Evolutionary conservation across 805 yeast species (phyloP), one percentile per base, ranked within the genome.

Genomic region (Clavispora phyllophila): DNA sequence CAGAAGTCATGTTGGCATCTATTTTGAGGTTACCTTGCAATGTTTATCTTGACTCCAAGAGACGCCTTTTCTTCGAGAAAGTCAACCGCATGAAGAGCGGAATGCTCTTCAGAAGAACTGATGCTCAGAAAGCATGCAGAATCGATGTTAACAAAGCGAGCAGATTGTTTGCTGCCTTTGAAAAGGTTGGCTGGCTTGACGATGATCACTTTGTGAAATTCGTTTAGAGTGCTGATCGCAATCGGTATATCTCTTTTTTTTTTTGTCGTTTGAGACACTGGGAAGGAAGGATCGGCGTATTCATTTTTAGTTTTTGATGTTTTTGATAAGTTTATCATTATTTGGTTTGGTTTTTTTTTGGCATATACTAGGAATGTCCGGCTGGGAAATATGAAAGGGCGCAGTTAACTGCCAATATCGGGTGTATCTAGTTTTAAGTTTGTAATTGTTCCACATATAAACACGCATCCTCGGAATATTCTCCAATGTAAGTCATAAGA

Each of bases 91-190:
- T 81, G 54, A 79, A 78, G 53, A 68, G 72, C 39, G 83, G 82
- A 23, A 70, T 81, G 58, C 91, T 93, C 22, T 91, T 91, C 67
- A 82, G 96, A 66, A 82, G 97, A 66, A 93, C 98, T 0, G 99
- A 91, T 65, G 96, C 97, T 7, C 98, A 91, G 66, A 93, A 93
- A 70, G 96, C 97, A 5, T 91, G 98, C 63, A 79, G 95, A 50
- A 90, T 93, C 51, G 98, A 93, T 63, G 98, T 91, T 36, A 93
- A 93, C 65, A 93, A 93, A 64, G 97, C 97, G 2, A 84, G 95
- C 38, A 77, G 96, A 51, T 70, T 91, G 42, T 91, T 79, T 68
- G 95, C 91, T 22, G 88, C 96, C 18, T 93, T 80, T 59, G 96
- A 91, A 62, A 80, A 79, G 61, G 91, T 86, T 36, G 97, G 97